Percentiles rank a stretch among this genome's conserved stretches.
These are phyloP conservation scores for Kuraishia capsulata DNA, from an alignment of 805 yeast genomes.

Conservation along the genomic window DNA sequence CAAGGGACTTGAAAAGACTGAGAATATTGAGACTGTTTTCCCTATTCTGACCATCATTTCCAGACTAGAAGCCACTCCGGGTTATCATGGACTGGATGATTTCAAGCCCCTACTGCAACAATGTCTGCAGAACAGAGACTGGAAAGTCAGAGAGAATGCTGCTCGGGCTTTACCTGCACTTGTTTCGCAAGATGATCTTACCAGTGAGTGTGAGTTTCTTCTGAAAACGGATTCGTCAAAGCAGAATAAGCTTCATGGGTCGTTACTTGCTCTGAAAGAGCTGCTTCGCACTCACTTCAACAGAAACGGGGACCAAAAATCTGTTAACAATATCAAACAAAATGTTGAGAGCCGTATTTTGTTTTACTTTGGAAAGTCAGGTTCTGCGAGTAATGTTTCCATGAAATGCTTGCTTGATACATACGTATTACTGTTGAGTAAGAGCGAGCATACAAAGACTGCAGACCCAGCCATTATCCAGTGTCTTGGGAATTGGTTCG, in stretches of 20 bases:
- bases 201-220: constrained; percentile 18
- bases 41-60: constrained; percentile 68
- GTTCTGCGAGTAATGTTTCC: background rate
- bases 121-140: constrained; percentile 44
- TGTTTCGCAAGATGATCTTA: constrained; percentile 21
- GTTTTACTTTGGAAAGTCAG: background rate
- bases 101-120: constrained; percentile 39
- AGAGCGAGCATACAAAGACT: background rate
- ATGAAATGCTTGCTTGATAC: background rate
- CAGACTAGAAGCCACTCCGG: constrained; percentile 55
- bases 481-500: background rate
- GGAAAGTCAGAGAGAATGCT: constrained; percentile 88
- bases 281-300: constrained; percentile 12
- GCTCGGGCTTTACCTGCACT: constrained; percentile 58
- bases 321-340: constrained; percentile 5
- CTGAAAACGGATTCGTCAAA: constrained; percentile 9
- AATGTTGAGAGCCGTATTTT: constrained; percentile 1
- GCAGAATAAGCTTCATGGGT: constrained; percentile 54
- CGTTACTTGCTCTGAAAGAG: constrained; percentile 36
- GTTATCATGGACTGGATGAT: constrained; percentile 39
- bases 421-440: background rate
- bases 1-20: constrained; percentile 9
- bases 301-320: constrained; percentile 3
- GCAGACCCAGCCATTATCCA: background rate
- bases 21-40: constrained; percentile 51